These are phyloP conservation scores for Pelargonium cotyledonis DNA, from an alignment of 441 rosid genomes.

Conservation along the genomic window DNA sequence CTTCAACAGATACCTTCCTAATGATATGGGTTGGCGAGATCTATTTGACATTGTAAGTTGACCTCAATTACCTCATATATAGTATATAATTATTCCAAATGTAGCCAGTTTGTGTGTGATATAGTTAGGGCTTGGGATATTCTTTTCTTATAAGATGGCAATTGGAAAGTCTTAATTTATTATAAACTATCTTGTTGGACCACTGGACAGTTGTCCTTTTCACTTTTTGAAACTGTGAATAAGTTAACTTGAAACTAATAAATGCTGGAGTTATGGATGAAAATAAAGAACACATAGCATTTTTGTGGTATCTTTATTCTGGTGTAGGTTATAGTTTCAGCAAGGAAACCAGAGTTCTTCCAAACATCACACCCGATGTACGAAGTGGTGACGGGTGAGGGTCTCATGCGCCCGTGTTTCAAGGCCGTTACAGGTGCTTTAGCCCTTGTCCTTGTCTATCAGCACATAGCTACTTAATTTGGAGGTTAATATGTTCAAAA, in stretches of 20 bases:
- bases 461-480: neutral
- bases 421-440: conserved; percentile 70
- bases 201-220: neutral
- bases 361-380: conserved; percentile 94
- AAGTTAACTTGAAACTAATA: neutral
- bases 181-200: neutral
- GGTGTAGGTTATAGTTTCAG: conserved; percentile 83
- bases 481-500: neutral
- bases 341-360: conserved; percentile 98
- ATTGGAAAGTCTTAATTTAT: neutral
- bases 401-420: conserved; percentile 96
- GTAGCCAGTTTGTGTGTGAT: too few species aligned
- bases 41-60: conserved; percentile 79
- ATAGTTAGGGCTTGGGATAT: too few species aligned
- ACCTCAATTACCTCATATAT: conserved; percentile 7
- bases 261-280: neutral
- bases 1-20: conserved; percentile 81
- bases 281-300: neutral
- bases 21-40: conserved; percentile 89
- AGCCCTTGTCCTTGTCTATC: conserved; percentile 17
- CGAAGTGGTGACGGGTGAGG: conserved; percentile 94
- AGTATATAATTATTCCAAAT: neutral
- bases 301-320: conserved; percentile 10
- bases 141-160: too few species aligned
- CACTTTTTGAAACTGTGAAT: conserved; percentile 5